Conservation (phyloP, 1,284 basidiomycete genomes). For the Inonotus hispidus region DNA sequence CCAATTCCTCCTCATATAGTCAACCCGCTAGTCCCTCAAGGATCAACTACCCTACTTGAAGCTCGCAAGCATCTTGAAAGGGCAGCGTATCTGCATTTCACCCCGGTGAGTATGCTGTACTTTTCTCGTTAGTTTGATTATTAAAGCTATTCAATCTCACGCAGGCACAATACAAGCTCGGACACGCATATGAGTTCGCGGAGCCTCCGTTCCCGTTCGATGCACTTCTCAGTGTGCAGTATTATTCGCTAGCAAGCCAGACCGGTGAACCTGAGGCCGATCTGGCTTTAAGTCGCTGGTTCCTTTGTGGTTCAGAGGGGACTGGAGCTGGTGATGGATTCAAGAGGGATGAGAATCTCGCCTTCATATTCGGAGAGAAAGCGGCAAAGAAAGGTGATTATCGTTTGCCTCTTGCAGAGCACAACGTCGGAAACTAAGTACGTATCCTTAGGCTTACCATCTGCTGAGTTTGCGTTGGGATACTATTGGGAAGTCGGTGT, state of each 20-base stretch:
- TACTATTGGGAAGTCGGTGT: conserved; percentile 87
- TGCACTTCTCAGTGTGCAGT: conserved; percentile 86
- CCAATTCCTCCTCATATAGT: conserved; percentile 51
- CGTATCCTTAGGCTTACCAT: conserved; percentile 41
- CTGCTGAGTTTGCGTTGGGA: conserved; percentile 91
- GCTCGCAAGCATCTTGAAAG: conserved; percentile 66
- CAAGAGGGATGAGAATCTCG: conserved; percentile 85
- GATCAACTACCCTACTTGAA: conserved; percentile 38
- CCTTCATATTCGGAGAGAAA: conserved; percentile 89
- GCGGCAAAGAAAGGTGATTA: conserved; percentile 64
- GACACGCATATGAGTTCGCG: conserved; percentile 85
- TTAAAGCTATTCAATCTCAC: not conserved
- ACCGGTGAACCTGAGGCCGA: conserved; percentile 89
- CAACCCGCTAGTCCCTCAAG: conserved; percentile 42
- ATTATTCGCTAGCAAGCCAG: conserved; percentile 83
- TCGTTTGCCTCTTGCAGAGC: not conserved
- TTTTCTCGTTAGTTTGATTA: not conserved
- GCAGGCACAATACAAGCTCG: conserved; percentile 66
- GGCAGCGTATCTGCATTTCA: conserved; percentile 82
- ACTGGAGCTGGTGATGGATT: conserved; percentile 40
- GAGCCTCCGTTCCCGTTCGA: conserved; percentile 78
- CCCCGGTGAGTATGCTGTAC: conserved; percentile 55
- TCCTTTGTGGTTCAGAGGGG: conserved; percentile 80
- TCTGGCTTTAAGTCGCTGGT: conserved; percentile 96
- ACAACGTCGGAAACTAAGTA: no score